Conservation (phyloP, 371 early-diverging fungal species). For the Lichtheimia hyalospora region DNA sequence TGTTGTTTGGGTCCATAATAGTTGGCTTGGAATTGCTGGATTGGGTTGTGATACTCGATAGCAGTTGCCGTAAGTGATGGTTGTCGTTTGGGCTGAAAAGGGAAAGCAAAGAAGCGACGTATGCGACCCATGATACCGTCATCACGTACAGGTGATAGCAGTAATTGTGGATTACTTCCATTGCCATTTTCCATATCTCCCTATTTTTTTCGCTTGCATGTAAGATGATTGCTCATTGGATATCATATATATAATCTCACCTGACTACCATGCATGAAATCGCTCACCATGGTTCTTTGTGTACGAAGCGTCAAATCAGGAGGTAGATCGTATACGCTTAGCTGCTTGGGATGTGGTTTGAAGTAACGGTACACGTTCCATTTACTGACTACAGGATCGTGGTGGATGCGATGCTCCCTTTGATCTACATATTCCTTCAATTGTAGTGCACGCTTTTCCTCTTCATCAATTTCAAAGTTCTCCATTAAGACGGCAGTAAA, state of each 20-base stretch:
- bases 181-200: too few relatives aligned
- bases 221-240: too few relatives aligned
- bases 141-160: too few relatives aligned
- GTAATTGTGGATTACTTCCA: too few relatives aligned
- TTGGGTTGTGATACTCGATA: conserved; percentile 7
- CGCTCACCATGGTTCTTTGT: conserved; percentile 50
- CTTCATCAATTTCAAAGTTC: conserved; percentile 62
- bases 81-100: too few relatives aligned
- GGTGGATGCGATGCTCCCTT: conserved; percentile 22
- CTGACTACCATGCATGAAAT: conserved; percentile 41
- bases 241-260: too few relatives aligned
- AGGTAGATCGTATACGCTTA: conserved; percentile 41
- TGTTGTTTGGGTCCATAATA: conserved; percentile 3
- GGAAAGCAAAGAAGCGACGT: too few relatives aligned
- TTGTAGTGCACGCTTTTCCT: conserved; percentile 58
- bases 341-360: conserved; percentile 45
- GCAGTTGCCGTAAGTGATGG: too few relatives aligned
- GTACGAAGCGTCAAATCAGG: conserved; percentile 35
- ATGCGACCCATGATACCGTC: too few relatives aligned
- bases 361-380: conserved; percentile 57
- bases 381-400: conserved; percentile 42
- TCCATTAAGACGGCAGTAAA: conserved; percentile 68
- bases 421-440: conserved; percentile 46
- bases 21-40: conserved; percentile 16
- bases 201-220: too few relatives aligned